phyloP scores from a whole-genome alignment of 768 basidiomycete genomes.

The Trametes cinnabarina region DNA sequence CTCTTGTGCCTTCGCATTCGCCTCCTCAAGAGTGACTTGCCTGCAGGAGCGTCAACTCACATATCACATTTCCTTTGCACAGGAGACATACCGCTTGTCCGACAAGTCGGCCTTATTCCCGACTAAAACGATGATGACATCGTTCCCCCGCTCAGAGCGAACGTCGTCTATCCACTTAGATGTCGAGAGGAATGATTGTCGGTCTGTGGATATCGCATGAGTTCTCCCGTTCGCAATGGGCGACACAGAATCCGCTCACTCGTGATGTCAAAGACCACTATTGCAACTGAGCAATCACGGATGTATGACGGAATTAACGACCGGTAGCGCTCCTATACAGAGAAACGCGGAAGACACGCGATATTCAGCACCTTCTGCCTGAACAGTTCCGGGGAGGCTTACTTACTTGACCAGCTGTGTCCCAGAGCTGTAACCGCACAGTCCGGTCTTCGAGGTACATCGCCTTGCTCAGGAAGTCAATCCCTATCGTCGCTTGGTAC shows the following conservation, averaged over 20 bases:
- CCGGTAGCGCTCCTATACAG: conserved; percentile 89
- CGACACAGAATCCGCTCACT: conserved; percentile 58
- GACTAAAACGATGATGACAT: conserved; percentile 97
- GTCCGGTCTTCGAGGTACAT: conserved; percentile 99
- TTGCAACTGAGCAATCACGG: conserved; percentile 96
- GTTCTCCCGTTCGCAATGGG: not conserved
- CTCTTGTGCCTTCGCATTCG: conserved; percentile 86
- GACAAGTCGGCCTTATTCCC: conserved; percentile 99
- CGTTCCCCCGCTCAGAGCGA: conserved; percentile 92
- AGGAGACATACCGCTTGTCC: conserved; percentile 79
- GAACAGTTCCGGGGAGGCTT: not conserved
- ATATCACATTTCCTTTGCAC: not conserved
- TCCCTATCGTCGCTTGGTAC: conserved; percentile 96
- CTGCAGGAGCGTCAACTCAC: conserved; percentile 40
- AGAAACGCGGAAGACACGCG: conserved; percentile 2
- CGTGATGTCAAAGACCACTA: conserved; percentile 98
- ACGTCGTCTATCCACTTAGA: conserved; percentile 99
- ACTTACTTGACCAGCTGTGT: conserved; percentile 90
- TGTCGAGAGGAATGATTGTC: conserved; percentile 97
- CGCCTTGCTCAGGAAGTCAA: conserved; percentile 99
- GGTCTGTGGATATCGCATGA: conserved; percentile 49
- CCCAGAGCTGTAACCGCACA: conserved; percentile 96
- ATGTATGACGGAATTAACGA: conserved; percentile 98
- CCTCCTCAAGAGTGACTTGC: conserved; percentile 98
- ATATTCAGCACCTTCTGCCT: not conserved